Base-by-base conservation (phyloP, 140 eudicot genomes). In the Anethum foeniculum region DNA sequence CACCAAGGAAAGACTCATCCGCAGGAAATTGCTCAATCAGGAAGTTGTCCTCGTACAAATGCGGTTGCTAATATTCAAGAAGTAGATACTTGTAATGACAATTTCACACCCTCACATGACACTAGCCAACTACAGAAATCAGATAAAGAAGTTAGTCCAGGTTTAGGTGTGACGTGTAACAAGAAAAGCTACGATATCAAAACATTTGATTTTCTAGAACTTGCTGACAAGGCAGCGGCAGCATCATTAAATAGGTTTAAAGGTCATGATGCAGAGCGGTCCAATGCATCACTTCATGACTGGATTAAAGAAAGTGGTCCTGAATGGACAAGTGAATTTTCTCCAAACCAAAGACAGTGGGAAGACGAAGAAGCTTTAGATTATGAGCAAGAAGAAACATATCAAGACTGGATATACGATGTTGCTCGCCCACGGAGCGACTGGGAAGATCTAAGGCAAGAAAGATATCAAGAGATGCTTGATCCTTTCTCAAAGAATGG, bases 401-500 rank as follows among this genome's bases (percentile, higher is more conserved):
- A 69, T 43, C 88, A 82, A 43, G 97, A 92, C 78, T 94, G 99
- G 99, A 86, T 89, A 46, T 77, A 19, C 52, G 97, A 90, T 21
- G 83, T 94, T 64, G 85, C 99, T 27, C 95, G 99, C 64, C 99
- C 99, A 7, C 90, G 89, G 36, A 85, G 93, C 60, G 90, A 89
- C 69, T 94, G 99, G 99, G 99, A 94, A 82, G 87, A 71, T 80
- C 88, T 91, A 78, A 90, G 97, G 81, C 89, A 87, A 85, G 95
- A 83, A 23, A 88, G 99, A 86, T 94, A 94, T 69, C 92, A 89
- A 28, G 97, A 94, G 84, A 92, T 94, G 93, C 91, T 87, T 81
- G 88, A 88, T 82, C 88, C 90, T 75, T 86, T 62, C 84, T 51
- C 74, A 32, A 80, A 86, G 16, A 86, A 94, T 18, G 82, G 75